Conservation (phyloP, 257 asterid genomes). For the Scutellaria galericulata region DNA sequence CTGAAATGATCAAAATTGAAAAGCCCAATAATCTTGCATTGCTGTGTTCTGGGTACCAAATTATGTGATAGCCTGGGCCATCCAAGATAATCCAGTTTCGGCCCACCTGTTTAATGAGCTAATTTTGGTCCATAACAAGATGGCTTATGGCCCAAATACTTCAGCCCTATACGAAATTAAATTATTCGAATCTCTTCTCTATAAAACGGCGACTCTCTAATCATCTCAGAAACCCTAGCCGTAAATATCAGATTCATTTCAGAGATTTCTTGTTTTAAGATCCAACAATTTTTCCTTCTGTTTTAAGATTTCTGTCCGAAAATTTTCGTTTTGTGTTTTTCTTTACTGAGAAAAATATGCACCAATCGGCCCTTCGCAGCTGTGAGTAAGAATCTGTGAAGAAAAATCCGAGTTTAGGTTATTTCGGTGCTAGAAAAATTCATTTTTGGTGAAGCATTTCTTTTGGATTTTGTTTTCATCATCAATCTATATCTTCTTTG, state of each 20-base stretch:
- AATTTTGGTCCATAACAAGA: background rate
- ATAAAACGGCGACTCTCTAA: conserved; percentile 3
- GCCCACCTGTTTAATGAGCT: background rate
- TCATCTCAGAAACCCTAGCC: conserved; percentile 34
- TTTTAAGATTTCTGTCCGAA: background rate
- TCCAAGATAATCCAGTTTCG: too few relatives aligned
- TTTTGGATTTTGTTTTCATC: conserved; percentile 15
- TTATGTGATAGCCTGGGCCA: too few relatives aligned
- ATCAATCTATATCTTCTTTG: conserved; percentile 30
- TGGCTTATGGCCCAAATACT: background rate
- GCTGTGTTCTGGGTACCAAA: background rate
- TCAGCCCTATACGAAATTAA: background rate
- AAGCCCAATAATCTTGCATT: background rate
- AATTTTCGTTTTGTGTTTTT: background rate
- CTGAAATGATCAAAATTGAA: too few relatives aligned
- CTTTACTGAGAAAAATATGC: conserved; percentile 31
- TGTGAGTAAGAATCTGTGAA: conserved; percentile 49
- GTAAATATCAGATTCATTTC: background rate
- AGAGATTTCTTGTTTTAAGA: background rate
- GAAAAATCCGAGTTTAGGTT: conserved; percentile 65
- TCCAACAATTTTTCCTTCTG: background rate
- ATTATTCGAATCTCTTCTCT: background rate
- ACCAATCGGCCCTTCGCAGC: conserved; percentile 75
- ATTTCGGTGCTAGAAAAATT: conserved; percentile 55
- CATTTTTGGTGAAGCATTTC: conserved; percentile 39